phyloP scores from a whole-genome alignment of 768 basidiomycete species.

The Calocera cornea region DNA sequence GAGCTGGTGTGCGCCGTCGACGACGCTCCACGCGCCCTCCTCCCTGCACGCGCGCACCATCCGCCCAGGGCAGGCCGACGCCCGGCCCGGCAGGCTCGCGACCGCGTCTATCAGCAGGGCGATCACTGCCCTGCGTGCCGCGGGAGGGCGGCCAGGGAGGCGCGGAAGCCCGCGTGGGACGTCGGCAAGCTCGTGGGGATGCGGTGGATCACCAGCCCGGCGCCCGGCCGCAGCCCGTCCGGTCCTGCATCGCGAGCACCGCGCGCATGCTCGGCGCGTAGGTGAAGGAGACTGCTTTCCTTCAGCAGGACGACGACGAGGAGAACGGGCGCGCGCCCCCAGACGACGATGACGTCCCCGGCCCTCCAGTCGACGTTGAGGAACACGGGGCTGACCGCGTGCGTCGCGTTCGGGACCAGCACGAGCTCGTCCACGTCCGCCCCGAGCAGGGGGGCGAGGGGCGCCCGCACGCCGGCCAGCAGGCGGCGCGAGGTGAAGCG shows the following conservation, averaged over 20 bases:
- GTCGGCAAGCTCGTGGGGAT: constrained; percentile 44
- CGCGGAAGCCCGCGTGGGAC: constrained; percentile 39
- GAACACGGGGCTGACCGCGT: constrained; percentile 52
- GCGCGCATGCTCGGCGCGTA: constrained; percentile 44
- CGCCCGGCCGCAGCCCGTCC: too few species aligned
- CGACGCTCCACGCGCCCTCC: constrained; percentile 47
- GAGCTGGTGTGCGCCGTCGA: constrained; percentile 70
- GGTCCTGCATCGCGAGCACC: constrained; percentile 42
- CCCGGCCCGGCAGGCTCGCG: constrained; percentile 40
- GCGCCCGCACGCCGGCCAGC: constrained; percentile 18
- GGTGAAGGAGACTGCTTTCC: constrained; percentile 36
- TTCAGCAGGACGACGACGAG: not conserved
- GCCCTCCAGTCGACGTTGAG: constrained; percentile 52
- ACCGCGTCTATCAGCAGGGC: constrained; percentile 61
- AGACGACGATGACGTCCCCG: constrained; percentile 51
- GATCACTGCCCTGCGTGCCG: constrained; percentile 29
- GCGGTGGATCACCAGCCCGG: constrained; percentile 38
- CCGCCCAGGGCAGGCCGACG: constrained; percentile 53
- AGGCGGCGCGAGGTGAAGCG: constrained; percentile 18
- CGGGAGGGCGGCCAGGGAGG: constrained; percentile 25
- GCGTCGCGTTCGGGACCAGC: constrained; percentile 45
- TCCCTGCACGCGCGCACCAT: constrained; percentile 51
- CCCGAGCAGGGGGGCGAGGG: constrained; percentile 22
- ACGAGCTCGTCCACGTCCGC: constrained; percentile 24
- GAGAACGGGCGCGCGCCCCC: constrained; percentile 27